Base-by-base conservation (phyloP, 495 filamentous ascomycete species). In the Penicillium paxilli region DNA sequence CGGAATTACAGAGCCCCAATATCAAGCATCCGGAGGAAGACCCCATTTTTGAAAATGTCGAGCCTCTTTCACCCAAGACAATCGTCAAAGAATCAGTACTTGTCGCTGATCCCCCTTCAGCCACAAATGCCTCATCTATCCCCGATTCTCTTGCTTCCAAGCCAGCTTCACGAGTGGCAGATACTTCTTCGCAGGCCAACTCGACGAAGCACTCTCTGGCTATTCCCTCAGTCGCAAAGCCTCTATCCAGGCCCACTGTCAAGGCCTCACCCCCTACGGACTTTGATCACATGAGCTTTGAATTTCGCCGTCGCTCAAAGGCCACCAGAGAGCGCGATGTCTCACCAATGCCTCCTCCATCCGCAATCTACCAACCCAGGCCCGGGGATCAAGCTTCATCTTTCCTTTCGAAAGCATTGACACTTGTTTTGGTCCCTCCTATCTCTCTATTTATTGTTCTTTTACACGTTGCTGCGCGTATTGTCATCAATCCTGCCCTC, bases 401-500 rank as follows among this genome's bases (percentile, higher is more conserved):
- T 0, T 79, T 96, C 21, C 74, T 95, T 16, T 81, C 86, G 23
- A 91, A 88, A 68, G 91, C 90, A 0, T 85, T 83, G 63, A 82
- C 88, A 17, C 76, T 94, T 4, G 74, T 95, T 1, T 71, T 95
- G 22, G 81, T 87, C 1, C 90, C 91, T 7, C 90, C 91, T 0
- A 79, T 85, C 20, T 82, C 89, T 53, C 78, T 96, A 7, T 77
- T 96, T 30, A 77, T 83, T 7, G 70, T 94, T 35, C 89, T 96
- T 76, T 77, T 96, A 7, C 83, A 83, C 46, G 88, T 96, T 24
- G 89, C 91, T 2, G 84, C 88, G 0, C 83, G 81, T 32, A 89
- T 95, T 55, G 79, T 83, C 0, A 81, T 85, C 19, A 88, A 85
- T 4, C 69, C 73, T 2, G 60, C 54, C 23, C 38, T 59, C 37